Evolutionary conservation across 2,329 filamentous ascomycete species (phyloP).

Genomic region (Escovopsis weberi): DNA sequence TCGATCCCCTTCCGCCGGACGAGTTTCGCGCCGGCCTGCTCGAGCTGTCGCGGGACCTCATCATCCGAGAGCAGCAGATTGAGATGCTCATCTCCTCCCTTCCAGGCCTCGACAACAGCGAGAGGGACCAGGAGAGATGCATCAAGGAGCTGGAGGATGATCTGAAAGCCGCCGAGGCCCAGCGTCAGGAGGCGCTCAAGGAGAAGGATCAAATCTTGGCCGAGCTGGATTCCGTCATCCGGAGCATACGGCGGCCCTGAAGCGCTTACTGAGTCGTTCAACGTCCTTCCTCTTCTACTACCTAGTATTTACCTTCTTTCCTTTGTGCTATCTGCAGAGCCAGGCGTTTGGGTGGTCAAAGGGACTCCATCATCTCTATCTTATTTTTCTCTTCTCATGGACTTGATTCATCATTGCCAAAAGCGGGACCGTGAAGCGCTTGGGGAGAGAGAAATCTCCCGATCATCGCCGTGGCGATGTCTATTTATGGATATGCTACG

Average conservation of each 20-base stretch:
- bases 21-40: constrained; percentile 53
- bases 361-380: not conserved
- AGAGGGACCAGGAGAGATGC: constrained; percentile 57
- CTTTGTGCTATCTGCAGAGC: constrained; percentile 11
- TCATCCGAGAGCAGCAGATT: constrained; percentile 71
- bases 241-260: constrained; percentile 44
- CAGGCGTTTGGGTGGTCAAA: constrained; percentile 12
- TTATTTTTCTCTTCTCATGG: too few species aligned
- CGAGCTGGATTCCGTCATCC: constrained; percentile 46
- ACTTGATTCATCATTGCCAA: too few species aligned
- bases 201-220: constrained; percentile 48
- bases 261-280: not conserved
- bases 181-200: constrained; percentile 46
- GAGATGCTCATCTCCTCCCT: constrained; percentile 61
- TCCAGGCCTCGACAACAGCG: constrained; percentile 65
- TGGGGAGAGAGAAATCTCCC: too few species aligned
- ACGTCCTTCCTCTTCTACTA: not conserved
- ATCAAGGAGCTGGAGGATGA: constrained; percentile 53
- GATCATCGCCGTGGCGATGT: too few species aligned
- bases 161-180: constrained; percentile 45
- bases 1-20: constrained; percentile 46
- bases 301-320: not conserved
- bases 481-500: not conserved
- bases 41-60: constrained; percentile 62
- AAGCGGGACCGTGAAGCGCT: too few species aligned